Evolutionary conservation across 805 yeast species (phyloP).

Genomic region (Pichia manshurica): DNA sequence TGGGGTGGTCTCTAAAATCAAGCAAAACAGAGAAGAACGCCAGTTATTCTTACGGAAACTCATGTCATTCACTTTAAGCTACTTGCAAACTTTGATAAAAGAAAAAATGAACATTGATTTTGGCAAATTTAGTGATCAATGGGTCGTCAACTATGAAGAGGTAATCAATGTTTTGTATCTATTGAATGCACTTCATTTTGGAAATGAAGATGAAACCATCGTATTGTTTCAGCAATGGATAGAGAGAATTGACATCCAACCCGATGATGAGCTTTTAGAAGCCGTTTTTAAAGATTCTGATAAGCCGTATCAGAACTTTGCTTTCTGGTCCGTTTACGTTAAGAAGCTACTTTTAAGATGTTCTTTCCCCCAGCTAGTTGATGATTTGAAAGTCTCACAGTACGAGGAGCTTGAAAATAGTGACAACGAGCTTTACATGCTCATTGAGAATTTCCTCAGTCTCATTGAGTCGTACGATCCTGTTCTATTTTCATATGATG

Average conservation of each 20-base stretch:
- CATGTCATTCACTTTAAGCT: conserved; percentile 24
- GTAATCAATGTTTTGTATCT: conserved; percentile 51
- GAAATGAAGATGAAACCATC: conserved; percentile 37
- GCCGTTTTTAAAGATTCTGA: conserved; percentile 37
- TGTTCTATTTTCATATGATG: conserved; percentile 30
- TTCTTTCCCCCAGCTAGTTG: conserved; percentile 47
- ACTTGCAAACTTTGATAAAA: conserved; percentile 29
- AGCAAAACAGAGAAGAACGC: conserved; percentile 34
- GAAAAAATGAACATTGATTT: conserved; percentile 21
- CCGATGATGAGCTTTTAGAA: conserved; percentile 46
- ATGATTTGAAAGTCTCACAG: conserved; percentile 40
- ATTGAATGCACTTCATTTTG: conserved; percentile 47
- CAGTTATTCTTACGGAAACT: conserved; percentile 31
- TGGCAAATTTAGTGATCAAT: conserved; percentile 16
- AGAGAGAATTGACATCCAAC: conserved; percentile 63
- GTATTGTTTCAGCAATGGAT: conserved; percentile 53
- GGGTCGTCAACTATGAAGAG: conserved; percentile 33
- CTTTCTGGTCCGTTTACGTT: conserved; percentile 59
- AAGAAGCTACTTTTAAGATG: conserved; percentile 59
- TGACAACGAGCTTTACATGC: conserved; percentile 28
- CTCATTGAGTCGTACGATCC: conserved; percentile 37
- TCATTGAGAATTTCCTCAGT: conserved; percentile 38
- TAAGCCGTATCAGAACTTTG: conserved; percentile 41
- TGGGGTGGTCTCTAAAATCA: conserved; percentile 28
- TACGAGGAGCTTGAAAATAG: conserved; percentile 34